Percentiles rank a stretch among this genome's conserved stretches.
phyloP scores from a whole-genome alignment of 345 rosid species.

The Brassica napus region DNA sequence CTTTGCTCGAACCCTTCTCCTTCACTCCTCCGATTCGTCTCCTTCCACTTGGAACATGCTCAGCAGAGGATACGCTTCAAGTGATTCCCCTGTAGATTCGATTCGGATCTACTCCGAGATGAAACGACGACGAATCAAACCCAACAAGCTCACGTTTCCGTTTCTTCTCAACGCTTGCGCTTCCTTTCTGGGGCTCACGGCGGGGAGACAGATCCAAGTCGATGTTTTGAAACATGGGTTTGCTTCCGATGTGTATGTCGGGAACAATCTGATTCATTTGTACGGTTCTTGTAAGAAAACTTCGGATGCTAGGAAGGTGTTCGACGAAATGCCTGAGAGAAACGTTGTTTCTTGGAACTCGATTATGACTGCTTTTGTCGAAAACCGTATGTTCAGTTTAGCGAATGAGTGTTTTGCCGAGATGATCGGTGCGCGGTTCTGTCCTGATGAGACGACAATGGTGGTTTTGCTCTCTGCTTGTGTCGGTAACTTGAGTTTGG shows the following conservation, averaged over 20 bases:
- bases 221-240: conserved; percentile 65
- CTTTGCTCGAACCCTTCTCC: conserved; percentile 52
- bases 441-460: conserved; percentile 74
- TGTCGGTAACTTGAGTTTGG: conserved; percentile 65
- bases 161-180: conserved; percentile 72
- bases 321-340: conserved; percentile 69
- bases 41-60: conserved; percentile 68
- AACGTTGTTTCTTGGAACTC: conserved; percentile 82
- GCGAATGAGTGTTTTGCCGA: conserved; percentile 52
- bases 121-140: conserved; percentile 58
- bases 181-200: conserved; percentile 46
- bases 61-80: conserved; percentile 60
- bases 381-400: conserved; percentile 41
- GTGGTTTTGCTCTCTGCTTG: conserved; percentile 64
- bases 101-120: conserved; percentile 54
- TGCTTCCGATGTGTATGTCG: conserved; percentile 62
- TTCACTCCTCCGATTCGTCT: conserved; percentile 41
- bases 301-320: conserved; percentile 56
- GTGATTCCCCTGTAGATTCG: conserved; percentile 56
- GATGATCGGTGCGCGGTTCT: conserved; percentile 54
- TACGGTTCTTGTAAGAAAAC: conserved; percentile 71
- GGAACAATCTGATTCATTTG: conserved; percentile 61
- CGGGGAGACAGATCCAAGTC: conserved; percentile 68
- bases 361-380: conserved; percentile 60
- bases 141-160: conserved; percentile 71